Conservation (phyloP, 768 basidiomycete species). For the Vararia minispora region DNA sequence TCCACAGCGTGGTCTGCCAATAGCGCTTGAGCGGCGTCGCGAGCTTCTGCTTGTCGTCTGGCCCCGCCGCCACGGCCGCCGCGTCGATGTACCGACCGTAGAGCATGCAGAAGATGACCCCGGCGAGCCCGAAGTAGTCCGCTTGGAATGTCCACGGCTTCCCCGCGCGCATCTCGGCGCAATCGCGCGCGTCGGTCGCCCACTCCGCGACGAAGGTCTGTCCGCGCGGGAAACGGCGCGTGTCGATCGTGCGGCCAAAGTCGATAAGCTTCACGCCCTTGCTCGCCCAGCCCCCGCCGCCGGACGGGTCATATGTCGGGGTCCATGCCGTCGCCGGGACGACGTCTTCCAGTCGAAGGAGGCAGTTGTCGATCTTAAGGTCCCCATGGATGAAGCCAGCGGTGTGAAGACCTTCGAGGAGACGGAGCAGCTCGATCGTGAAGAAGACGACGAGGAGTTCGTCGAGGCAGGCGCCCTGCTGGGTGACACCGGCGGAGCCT, state of each 20-base stretch:
- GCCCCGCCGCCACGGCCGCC: conserved; percentile 34
- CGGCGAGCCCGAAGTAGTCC: conserved; percentile 94
- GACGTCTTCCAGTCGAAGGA: conserved; percentile 82
- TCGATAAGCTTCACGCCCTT: conserved; percentile 94
- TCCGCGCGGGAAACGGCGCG: conserved; percentile 60
- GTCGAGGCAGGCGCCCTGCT: conserved; percentile 75
- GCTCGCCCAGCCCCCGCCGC: conserved; percentile 73
- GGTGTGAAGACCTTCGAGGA: conserved; percentile 72
- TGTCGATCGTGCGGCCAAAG: conserved; percentile 94
- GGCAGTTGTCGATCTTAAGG: conserved; percentile 97
- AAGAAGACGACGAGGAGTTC: conserved; percentile 95
- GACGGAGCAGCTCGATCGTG: conserved; percentile 75
- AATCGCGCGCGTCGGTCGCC: conserved; percentile 84
- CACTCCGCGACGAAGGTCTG: conserved; percentile 85
- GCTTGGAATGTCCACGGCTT: conserved; percentile 89
- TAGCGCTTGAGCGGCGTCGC: conserved; percentile 82
- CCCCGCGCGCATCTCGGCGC: conserved; percentile 78
- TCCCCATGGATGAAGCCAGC: conserved; percentile 93
- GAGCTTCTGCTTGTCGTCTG: conserved; percentile 45
- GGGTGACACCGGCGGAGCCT: conserved; percentile 58
- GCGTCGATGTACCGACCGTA: conserved; percentile 94
- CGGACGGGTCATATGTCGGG: conserved; percentile 62
- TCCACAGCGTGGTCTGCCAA: conserved; percentile 90
- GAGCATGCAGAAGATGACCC: conserved; percentile 91
- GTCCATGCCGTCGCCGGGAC: conserved; percentile 64